Evolutionary conservation across 345 rosid species (phyloP), one percentile per base, ranked within the genome.

Genomic region (Gossypium longicalyx): DNA sequence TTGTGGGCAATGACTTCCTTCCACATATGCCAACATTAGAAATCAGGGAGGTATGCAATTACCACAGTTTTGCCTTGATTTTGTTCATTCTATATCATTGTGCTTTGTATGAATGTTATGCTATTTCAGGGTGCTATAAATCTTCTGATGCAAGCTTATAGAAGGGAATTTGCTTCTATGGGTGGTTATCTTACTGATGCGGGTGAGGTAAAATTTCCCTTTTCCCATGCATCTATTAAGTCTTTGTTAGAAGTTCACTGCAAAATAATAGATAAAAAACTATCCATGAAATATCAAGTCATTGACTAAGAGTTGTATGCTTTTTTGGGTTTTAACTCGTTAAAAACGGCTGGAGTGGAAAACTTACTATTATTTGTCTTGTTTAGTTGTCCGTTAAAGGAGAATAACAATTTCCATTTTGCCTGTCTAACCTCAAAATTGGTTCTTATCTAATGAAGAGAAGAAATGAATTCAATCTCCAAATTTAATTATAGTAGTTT

Each of bases 21-120:
- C 99, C 98, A 3, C 99, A 96, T 80, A 90, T 96, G 98, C 99
- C 99, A 51, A 96, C 99, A 16, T 74, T 96, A 85, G 99, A 96
- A 85, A 96, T 96, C 73, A 85, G 97, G 83, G 99, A 96, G 98
- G 99, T 91, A 83, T 68, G 85, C 44, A 29, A 43, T 79, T 79
- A 11, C 83, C 45, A 11, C 68, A 11, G 49, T 60, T 23, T 12
- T 34, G 19, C 56, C 10, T 27, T 34, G 19, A 29, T 62, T 15
- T 72, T 1, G 7, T 66, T 56, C 12, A 19, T n/a, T 54, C 72
- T 73, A 53, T 48, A 17, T 52, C 64, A 15, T 52, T 38, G 38
- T 77, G 62, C 77, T 81, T 68, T 65, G 67, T 74, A 12, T 44
- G 29, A 34, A 53, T 63, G 60, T 47, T 81, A 75, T 82, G 34